Percentiles rank a stretch among this genome's conserved stretches.
Conservation (phyloP, 2,329 filamentous ascomycete species). For the Purpureocillium takamizusanense region DNA sequence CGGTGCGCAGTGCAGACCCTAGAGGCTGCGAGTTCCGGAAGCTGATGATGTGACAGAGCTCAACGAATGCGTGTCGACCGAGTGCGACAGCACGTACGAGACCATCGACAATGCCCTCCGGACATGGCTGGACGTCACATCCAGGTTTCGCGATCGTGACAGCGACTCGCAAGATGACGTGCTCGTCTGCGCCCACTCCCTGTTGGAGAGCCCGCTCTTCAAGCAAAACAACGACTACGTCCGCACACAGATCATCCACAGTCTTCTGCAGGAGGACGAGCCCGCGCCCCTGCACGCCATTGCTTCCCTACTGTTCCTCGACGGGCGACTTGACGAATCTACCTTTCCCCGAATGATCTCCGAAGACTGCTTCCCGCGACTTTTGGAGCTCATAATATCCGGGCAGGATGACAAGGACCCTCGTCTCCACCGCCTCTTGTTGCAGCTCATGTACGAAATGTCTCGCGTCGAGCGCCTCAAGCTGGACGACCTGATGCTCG, state of each 20-base stretch:
- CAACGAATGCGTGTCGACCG: conserved; percentile 32
- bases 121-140: conserved; percentile 71
- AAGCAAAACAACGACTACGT: conserved; percentile 72
- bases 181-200: conserved; percentile 67
- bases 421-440: conserved; percentile 66
- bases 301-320: conserved; percentile 74
- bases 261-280: conserved; percentile 78
- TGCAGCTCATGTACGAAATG: conserved; percentile 95
- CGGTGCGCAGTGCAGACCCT: conserved; percentile 39
- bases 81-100: conserved; percentile 40
- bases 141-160: conserved; percentile 66
- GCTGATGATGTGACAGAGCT: conserved; percentile 31
- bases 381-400: conserved; percentile 71
- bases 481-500: conserved; percentile 65
- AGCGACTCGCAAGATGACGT: conserved; percentile 71
- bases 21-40: not conserved
- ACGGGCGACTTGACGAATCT: conserved; percentile 69
- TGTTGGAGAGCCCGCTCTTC: conserved; percentile 72
- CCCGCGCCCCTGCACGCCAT: conserved; percentile 71
- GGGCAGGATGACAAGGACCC: conserved; percentile 56
- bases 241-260: conserved; percentile 85
- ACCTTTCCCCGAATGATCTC: conserved; percentile 82
- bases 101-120: conserved; percentile 77
- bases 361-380: conserved; percentile 72
- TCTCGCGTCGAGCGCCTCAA: conserved; percentile 79